A percentile compares a stretch with the other conserved stretches of the same genome.
Evolutionary conservation across 305 asterid species (phyloP).

Genomic region (Lippia alba): DNA sequence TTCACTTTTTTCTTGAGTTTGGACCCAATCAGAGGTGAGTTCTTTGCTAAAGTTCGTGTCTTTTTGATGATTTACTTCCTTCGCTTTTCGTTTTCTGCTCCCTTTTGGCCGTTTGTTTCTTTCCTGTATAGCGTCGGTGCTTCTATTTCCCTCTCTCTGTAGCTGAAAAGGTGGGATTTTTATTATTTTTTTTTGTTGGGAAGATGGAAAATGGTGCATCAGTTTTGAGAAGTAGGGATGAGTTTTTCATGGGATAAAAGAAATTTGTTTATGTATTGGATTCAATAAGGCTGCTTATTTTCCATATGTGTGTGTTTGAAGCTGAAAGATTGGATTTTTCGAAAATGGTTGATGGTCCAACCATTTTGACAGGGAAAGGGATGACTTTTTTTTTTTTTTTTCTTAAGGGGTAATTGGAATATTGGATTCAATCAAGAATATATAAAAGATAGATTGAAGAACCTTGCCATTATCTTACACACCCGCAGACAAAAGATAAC

Average conservation of each 20-base stretch:
- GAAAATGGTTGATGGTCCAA: slow-evolving; percentile 10
- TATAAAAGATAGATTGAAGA: slow-evolving; percentile 16
- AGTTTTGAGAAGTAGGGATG: slow-evolving; percentile 11
- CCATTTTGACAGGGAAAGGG: slow-evolving; percentile 27
- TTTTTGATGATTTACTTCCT: background rate
- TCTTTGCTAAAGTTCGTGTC: slow-evolving; percentile 22
- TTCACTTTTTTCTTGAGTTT: slow-evolving; percentile 2
- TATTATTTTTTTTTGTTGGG: background rate
- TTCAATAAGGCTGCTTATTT: no score
- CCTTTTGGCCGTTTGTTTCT: slow-evolving; percentile 2
- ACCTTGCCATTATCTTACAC: background rate
- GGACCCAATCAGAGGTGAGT: slow-evolving; percentile 31
- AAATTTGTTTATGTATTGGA: no score
- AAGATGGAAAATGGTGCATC: background rate
- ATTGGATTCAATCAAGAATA: slow-evolving; percentile 26
- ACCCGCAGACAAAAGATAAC: background rate
- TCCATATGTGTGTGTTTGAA: background rate
- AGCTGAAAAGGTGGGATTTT: slow-evolving; percentile 1
- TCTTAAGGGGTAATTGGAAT: slow-evolving; percentile 12
- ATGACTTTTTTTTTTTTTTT: background rate
- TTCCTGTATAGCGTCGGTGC: background rate
- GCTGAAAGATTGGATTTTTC: slow-evolving; percentile 5
- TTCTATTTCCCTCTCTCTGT: background rate
- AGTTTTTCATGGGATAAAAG: no score
- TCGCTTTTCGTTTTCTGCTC: slow-evolving; percentile 19